These are phyloP conservation scores for Oryza glaberrima DNA, from an alignment of 176 grass and related monocot species.

Conservation along the genomic window DNA sequence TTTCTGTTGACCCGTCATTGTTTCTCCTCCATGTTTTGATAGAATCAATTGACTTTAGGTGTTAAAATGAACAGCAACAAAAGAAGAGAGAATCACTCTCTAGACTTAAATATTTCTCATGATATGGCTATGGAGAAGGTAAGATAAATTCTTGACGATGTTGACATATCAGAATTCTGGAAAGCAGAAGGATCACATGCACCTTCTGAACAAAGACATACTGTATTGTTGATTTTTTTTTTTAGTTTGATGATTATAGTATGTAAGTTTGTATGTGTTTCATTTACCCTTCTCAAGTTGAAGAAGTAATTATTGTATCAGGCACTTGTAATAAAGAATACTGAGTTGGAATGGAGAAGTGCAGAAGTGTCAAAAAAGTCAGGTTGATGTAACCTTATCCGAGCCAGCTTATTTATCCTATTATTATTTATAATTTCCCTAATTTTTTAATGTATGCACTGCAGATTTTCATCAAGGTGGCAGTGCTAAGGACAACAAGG, in stretches of 20 bases:
- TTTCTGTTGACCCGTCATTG: constrained; percentile 3
- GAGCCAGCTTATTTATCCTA: constrained; percentile 8
- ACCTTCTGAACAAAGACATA: neutral
- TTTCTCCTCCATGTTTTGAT: constrained; percentile 28
- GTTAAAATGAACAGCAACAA: constrained; percentile 21
- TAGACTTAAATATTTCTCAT: neutral
- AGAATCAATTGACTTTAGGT: constrained; percentile 41
- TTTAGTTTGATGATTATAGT: neutral
- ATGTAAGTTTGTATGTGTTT: constrained; percentile 16
- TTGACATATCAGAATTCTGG: constrained; percentile 15
- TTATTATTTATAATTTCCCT: neutral
- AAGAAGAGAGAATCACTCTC: constrained; percentile 18
- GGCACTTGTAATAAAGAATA: neutral
- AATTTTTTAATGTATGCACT: constrained; percentile 2
- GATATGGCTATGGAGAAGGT: constrained; percentile 24
- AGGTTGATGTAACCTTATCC: constrained; percentile 25
- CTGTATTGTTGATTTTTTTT: constrained; percentile 11
- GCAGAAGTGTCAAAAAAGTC: neutral
- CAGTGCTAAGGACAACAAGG: neutral
- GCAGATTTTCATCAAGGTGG: constrained; percentile 26
- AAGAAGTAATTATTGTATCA: constrained; percentile 14
- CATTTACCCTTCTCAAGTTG: constrained; percentile 12
- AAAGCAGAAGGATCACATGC: neutral
- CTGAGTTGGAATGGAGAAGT: neutral
- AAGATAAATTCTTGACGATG: constrained; percentile 35